A percentile compares a stretch with the other conserved stretches of the same genome.
phyloP scores from a whole-genome alignment of 352 stramenopile genomes.

The Blastocystis sp. region DNA sequence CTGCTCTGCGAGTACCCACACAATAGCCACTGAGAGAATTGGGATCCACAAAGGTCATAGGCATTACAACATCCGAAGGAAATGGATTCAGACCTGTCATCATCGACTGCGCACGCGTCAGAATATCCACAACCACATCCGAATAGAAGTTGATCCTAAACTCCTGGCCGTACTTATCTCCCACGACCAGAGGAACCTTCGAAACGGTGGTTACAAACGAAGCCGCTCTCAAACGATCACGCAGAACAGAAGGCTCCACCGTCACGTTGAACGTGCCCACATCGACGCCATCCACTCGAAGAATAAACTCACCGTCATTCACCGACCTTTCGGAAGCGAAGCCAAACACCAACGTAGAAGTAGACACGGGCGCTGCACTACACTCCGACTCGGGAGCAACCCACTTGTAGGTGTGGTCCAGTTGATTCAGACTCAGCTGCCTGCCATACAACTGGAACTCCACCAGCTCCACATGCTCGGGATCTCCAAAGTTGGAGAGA shows the following conservation, averaged over 20 bases:
- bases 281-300: neutral
- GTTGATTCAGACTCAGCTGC: neutral
- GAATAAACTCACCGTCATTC: constrained; percentile 8
- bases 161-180: constrained; percentile 4
- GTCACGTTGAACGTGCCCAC: neutral
- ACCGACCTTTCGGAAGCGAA: neutral
- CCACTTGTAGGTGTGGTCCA: neutral
- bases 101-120: neutral
- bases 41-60: neutral
- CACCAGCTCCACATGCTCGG: constrained; percentile 45
- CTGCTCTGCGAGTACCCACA: neutral
- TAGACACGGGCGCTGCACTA: neutral
- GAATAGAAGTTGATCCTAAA: constrained; percentile 9
- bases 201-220: neutral
- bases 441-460: constrained; percentile 36
- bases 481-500: constrained; percentile 44
- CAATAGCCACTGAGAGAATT: neutral
- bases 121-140: neutral
- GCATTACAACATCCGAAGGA: neutral
- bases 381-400: neutral
- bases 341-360: neutral
- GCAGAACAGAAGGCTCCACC: neutral
- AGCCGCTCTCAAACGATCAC: neutral
- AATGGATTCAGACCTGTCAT: constrained; percentile 28
- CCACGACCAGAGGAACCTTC: constrained; percentile 2